phyloP scores from a whole-genome alignment of 208 protist genomes.

The Acanthamoeba royreba region DNA sequence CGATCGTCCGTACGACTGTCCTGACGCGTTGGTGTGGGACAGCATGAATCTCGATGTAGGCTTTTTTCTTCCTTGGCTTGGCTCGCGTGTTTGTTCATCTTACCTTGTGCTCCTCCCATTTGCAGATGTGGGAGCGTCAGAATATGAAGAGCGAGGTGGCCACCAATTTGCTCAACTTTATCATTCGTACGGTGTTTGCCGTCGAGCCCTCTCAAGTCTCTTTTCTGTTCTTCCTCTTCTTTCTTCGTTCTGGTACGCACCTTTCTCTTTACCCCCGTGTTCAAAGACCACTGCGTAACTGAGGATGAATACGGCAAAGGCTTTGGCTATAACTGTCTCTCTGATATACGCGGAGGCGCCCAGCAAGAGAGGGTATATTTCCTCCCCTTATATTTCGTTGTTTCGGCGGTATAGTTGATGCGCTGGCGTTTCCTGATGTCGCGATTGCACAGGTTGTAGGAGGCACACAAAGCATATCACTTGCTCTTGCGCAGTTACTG shows the following conservation, averaged over 20 bases:
- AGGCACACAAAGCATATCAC: background rate
- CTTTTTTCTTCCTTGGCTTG: background rate
- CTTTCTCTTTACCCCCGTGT: no score
- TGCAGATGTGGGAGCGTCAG: background rate
- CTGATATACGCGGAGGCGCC: slow-evolving; percentile 28
- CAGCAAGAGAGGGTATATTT: background rate
- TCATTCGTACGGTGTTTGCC: slow-evolving; percentile 44
- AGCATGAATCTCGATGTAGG: background rate
- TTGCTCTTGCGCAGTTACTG: background rate
- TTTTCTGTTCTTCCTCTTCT: slow-evolving; percentile 28
- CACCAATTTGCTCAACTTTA: slow-evolving; percentile 37
- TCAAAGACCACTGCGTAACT: background rate
- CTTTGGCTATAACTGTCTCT: slow-evolving; percentile 16
- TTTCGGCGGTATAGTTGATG: background rate
- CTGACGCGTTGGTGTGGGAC: background rate
- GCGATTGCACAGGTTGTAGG: background rate
- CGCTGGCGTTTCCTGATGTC: background rate
- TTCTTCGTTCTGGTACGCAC: background rate
- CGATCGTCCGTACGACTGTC: background rate
- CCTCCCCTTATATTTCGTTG: background rate
- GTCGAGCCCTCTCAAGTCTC: slow-evolving; percentile 14
- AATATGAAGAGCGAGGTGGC: slow-evolving; percentile 44
- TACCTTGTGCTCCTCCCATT: background rate
- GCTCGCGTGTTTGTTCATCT: background rate
- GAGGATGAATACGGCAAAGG: background rate